phyloP scores from a whole-genome alignment of 2,329 filamentous ascomycete species.

The Trichoderma sp. region DNA sequence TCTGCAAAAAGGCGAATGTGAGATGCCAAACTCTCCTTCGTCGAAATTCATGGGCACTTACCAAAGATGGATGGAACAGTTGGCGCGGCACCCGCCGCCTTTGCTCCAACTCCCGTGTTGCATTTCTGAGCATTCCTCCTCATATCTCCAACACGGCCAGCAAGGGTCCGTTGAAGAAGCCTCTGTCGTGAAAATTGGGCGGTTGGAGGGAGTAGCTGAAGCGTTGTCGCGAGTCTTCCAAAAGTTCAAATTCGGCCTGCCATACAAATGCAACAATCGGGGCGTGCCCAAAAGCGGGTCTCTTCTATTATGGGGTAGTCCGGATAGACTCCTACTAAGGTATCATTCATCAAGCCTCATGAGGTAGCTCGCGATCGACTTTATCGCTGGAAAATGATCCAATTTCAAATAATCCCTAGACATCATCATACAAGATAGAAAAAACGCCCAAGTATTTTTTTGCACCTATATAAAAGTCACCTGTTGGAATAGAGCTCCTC shows the following conservation, averaged over 20 bases:
- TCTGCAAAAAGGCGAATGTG: conserved; percentile 14
- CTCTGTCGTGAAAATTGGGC: conserved; percentile 2
- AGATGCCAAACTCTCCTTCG: background rate
- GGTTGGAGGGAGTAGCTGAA: background rate
- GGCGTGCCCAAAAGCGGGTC: conserved; percentile 21
- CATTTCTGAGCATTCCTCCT: conserved; percentile 41
- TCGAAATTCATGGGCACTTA: conserved; percentile 20
- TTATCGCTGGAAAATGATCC: background rate
- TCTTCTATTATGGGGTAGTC: background rate
- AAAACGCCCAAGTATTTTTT: conserved; percentile 12
- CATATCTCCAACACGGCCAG: conserved; percentile 32
- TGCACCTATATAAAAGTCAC: background rate
- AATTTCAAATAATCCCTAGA: background rate
- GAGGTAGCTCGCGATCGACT: background rate
- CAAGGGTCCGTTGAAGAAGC: conserved; percentile 7
- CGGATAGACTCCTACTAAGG: background rate
- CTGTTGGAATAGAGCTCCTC: background rate
- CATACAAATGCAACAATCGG: conserved; percentile 34
- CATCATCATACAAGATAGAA: background rate
- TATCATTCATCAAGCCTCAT: background rate
- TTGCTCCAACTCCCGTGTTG: conserved; percentile 35
- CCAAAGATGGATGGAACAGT: conserved; percentile 27
- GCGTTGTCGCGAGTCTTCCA: background rate
- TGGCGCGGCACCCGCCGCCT: conserved; percentile 32
- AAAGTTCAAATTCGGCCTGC: conserved; percentile 19